Evolutionary conservation across 441 rosid species (phyloP), one percentile per base, ranked within the genome.

Genomic region (Syzygium syzygioides): DNA sequence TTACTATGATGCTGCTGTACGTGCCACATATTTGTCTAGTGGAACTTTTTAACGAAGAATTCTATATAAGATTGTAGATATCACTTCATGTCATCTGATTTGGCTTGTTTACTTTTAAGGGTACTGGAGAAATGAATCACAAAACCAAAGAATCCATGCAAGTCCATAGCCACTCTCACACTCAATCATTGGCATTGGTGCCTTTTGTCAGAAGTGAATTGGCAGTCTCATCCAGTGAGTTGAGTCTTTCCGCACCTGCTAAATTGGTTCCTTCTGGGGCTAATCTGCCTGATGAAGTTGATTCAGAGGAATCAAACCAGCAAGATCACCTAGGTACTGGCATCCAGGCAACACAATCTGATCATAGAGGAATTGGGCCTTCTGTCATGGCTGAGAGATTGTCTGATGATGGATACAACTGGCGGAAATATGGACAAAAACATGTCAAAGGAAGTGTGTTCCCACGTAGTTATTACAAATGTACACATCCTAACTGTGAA

Each of bases 381-480:
- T 86, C 93, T 9, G 88, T 92, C 86, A 59, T 94, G 87, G 93
- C 85, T 32, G 91, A 90, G 71, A 90, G 87, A 86, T 85, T 90
- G 52, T 86, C 99, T 85, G 97, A 96, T 86, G 99, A 98, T 93
- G 99, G 99, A 86, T 98, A 96, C 90, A 96, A 97, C 92, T 98
- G 99, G 98, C 93, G 99, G 87, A 98, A 98, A 91, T 97, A 97
- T 91, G 99, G 99, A 86, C 99, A 98, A 92, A 98, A 98, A 86
- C 98, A 93, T 91, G 99, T 98, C 37, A 96, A 97, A 90, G 99
- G 99, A 92, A 94, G 99, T 89, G 98, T 97, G 89, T 97, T 97
- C 87, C 99, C 99, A 9, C 95, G 99, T 87, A 97, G 99, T 92
- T 98, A 98, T 92, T 98, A 98, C 94, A 98, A 98, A 91, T 98